Evolutionary conservation across 352 stramenopile genomes (phyloP), one percentile per base, ranked within the genome.

Genomic region (Pythium monospermum): DNA sequence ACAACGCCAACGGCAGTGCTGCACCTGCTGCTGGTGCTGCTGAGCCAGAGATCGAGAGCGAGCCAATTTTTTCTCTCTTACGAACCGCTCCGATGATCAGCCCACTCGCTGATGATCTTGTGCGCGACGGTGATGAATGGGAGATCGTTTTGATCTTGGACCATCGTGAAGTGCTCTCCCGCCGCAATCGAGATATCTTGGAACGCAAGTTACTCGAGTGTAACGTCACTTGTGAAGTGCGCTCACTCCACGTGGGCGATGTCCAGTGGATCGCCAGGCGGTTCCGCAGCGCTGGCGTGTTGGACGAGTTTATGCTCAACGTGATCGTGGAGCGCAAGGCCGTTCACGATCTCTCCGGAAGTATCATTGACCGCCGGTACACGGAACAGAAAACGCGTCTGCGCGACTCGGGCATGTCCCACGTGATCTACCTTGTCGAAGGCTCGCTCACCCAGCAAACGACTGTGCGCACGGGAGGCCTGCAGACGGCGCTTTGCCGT

Each of bases 351-450:
- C 48, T 94, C 11, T 88, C 80, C 11, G 75, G 76, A 0, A 94
- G 83, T 63, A 94, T 94, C 36, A 78, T 94, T 31, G 83, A 94
- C 50, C 74, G 76, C 23, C 74, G 71, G 15, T 94, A 89, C 55
- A 73, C 71, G 19, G 83, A 94, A 44, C 83, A 94, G 46, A 94
- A 94, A 58, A 68, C 59, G 4, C 80, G 83, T 5, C 59, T 94
- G 1, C 50, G 70, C 5, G 70, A 73, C 7, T 85, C 71, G 30
- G 83, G 83, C 0, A 57, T 91, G 42, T 81, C 80, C 15, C 76
- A 87, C 56, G 73, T 91, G 18, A 84, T 94, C 37, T 94, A 91
- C 64, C 73, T 94, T 30, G 76, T 91, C 11, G 83, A 94, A 66
- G 83, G 83, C 10, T 92, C 81, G 18, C 55, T 94, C 18, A 72